Evolutionary conservation across 2,329 filamentous ascomycete species (phyloP).

Genomic region (Fusarium concolor): DNA sequence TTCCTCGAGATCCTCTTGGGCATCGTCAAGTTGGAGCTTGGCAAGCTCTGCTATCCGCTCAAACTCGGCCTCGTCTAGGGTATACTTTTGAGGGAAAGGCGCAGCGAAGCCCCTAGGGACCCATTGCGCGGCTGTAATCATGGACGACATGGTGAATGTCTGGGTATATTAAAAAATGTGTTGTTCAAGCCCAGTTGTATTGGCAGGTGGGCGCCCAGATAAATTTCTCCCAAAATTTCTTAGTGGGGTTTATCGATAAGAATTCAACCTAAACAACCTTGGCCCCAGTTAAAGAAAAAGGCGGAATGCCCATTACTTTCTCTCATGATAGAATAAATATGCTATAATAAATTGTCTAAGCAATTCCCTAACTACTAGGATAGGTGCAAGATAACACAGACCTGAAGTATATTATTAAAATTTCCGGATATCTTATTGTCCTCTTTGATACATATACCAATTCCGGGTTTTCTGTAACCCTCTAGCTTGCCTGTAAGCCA

Average conservation of each 20-base stretch:
- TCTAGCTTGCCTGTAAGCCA: too few species aligned
- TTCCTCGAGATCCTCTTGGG: conserved; percentile 84
- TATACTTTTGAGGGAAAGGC: conserved; percentile 79
- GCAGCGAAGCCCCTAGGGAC: conserved; percentile 81
- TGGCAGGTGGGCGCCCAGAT: conserved; percentile 36
- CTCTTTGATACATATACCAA: too few species aligned
- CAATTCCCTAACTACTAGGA: too few species aligned
- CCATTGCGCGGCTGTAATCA: conserved; percentile 83
- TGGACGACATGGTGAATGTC: conserved; percentile 64
- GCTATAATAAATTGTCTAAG: too few species aligned
- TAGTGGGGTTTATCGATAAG: conserved; percentile 58
- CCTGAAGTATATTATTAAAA: too few species aligned
- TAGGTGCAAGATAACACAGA: too few species aligned
- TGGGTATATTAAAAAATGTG: conserved; percentile 45
- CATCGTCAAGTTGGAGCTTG: conserved; percentile 88
- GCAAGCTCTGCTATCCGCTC: conserved; percentile 80
- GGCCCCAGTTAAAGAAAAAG: too few species aligned
- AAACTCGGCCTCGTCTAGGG: conserved; percentile 80
- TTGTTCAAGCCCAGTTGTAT: conserved; percentile 30
- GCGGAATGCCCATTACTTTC: too few species aligned
- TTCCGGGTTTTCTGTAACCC: too few species aligned
- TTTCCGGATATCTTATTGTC: too few species aligned
- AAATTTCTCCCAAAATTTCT: conserved; percentile 52
- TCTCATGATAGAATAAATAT: too few species aligned
- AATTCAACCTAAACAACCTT: too few species aligned